Evolutionary conservation across 768 basidiomycete genomes (phyloP), one percentile per base, ranked within the genome.

Genomic region (Tulasnella sp.): DNA sequence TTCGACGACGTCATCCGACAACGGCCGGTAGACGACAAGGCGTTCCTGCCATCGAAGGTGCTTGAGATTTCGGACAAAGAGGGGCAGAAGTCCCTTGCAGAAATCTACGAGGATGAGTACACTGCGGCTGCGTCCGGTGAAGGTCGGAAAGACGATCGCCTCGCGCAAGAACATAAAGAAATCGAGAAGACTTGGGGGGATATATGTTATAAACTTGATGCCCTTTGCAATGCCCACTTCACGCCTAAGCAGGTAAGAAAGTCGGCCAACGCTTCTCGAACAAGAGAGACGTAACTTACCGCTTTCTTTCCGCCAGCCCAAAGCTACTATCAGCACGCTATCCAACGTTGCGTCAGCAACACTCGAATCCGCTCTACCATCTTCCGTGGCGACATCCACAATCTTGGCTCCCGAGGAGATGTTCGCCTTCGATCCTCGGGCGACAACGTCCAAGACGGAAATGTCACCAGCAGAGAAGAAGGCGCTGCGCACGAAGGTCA

Each of bases 401-500:
- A 92, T 95, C 87, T 88, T 99, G 61, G 95, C 98, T 0, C 98
- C 98, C 0, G 95, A 99, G 83, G 98, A 99, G 84, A 86, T 99
- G 18, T 92, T 92, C 81, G 86, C 91, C 0, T 88, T 84, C 39
- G 80, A 92, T 0, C 83, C 88, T 3, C 82, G 89, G 0, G 84
- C 88, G 3, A 87, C 89, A 32, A 90, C 90, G 57, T 88, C 91
- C 2, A 88, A 90, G 57, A 91, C 90, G 72, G 97, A 99, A 83
- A 86, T 98, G 72, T 94, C 94, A 3, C 93, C 96, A 0, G 83
- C 86, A 26, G 92, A 98, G 85, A 98, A 98, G 85, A 90, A 90
- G 73, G 84, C 91, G 0, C 83, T 89, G 44, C 90, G 86, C 57
- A 81, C 81, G 51, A 86, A 86, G 82, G 81, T 80, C 10, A 82